Evolutionary conservation across 2,329 filamentous ascomycete species (phyloP), one percentile per base, ranked within the genome.

Genomic region (Emergomyces africanus): DNA sequence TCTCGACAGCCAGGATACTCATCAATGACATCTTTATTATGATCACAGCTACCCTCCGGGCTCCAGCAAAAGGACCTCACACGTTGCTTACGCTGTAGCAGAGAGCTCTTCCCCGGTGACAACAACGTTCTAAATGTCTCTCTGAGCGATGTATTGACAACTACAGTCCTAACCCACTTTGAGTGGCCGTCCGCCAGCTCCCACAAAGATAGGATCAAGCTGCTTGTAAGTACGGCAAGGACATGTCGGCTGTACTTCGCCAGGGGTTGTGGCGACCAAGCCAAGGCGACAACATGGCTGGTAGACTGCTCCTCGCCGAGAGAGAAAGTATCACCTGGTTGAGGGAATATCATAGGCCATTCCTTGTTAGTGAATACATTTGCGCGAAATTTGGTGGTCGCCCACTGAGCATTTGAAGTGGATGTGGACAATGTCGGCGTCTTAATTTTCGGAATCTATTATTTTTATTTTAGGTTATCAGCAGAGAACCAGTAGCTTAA

Each of bases 301-400:
- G 71, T 65, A 0, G 82, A 84, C 57, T 82, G 77, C 65, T 85
- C 83, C 62, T 83, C 80, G 2, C 81, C 83, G 28, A 84, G 66
- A 0, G 82, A 84, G 65, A 80, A 81, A 20, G 74, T 70, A 15
- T 72, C 65, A 35, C 77, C 73, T 14, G 74, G 71, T 18, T 78
- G 73, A 10, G 80, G 77, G 12, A 76, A 68, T 56, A 77, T 75
- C n/a, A 62, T 63, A 0, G 74, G 69, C 74, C 76, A 78, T 65
- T 85, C 82, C 6, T 72, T 68, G 12, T 70, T 66, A 1, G 77
- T 79, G 67, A 84, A 85, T 57, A 75, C 66, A 63, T 81, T 81
- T 57, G 75, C 75, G 49, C 74, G 74, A 59, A 85, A 69, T 53
- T 72, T 72, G 42, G 65, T 70, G 15, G 66, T 68, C 20, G 70